Conservation (phyloP, 2,329 filamentous ascomycete species). For the Sporothrix luriei region DNA sequence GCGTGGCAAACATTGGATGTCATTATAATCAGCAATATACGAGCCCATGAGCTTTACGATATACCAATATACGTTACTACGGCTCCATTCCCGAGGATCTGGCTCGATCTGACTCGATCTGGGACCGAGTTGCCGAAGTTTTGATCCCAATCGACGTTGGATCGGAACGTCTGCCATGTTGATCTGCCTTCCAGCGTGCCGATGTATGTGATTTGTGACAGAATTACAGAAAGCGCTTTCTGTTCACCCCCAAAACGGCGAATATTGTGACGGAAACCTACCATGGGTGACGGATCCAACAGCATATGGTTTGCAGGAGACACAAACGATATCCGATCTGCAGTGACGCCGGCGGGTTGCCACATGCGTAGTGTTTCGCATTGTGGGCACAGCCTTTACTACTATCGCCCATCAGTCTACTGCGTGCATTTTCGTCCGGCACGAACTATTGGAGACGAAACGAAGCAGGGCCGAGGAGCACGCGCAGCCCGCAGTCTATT, state of each 20-base stretch:
- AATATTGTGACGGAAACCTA: neutral
- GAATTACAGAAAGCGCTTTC: neutral
- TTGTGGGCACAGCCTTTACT: neutral
- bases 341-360: conserved; percentile 1
- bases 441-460: neutral
- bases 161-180: neutral
- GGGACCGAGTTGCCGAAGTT: neutral
- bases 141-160: conserved; percentile 3
- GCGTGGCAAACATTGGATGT: neutral
- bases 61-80: neutral
- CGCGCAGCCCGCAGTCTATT: neutral
- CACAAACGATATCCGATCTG: neutral
- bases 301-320: neutral
- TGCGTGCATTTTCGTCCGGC: neutral
- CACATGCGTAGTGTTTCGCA: neutral
- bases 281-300: neutral
- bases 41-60: neutral
- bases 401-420: neutral
- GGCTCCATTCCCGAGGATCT: neutral
- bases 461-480: neutral
- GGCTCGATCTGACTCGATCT: conserved; percentile 7
- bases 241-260: neutral
- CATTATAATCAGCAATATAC: neutral
- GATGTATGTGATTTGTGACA: conserved; percentile 29
- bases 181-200: conserved; percentile 13